phyloP scores from a whole-genome alignment of 192 early-diverging fungal species.

The Backusella luteola region DNA sequence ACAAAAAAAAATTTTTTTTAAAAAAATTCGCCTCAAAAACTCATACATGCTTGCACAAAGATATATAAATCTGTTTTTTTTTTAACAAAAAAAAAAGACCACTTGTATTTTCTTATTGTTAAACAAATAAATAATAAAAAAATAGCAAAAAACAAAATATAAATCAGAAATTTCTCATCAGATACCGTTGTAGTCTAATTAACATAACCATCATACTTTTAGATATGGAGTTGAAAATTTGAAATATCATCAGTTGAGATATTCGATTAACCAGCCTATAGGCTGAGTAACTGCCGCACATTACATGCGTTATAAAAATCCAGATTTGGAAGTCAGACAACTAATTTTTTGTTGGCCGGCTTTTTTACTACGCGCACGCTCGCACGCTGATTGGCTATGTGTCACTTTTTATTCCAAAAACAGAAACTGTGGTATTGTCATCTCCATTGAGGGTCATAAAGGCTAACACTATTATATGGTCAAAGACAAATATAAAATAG shows the following conservation, averaged over 20 bases:
- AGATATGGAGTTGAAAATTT: slow-evolving; percentile 2
- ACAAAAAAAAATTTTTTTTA: neutral
- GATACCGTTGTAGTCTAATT: slow-evolving; percentile 7
- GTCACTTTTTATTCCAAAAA: no score
- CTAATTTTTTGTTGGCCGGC: fast-evolving
- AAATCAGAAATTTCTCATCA: neutral
- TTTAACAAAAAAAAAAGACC: neutral
- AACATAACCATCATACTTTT: slow-evolving; percentile 3
- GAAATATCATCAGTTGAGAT: slow-evolving; percentile 7
- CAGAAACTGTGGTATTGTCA: no score
- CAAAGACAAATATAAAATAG: no score
- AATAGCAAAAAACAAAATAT: neutral
- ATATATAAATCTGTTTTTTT: neutral
- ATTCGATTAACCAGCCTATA: neutral
- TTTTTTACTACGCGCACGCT: neutral
- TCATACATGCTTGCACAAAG: neutral
- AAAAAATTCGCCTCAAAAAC: neutral
- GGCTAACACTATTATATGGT: no score
- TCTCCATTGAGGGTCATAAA: no score
- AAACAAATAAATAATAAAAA: neutral
- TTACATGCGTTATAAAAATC: neutral
- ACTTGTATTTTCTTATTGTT: neutral
- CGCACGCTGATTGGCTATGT: neutral
- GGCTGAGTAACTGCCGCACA: neutral
- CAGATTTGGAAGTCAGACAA: neutral